These are phyloP conservation scores for Solanum hybrid DNA, from an alignment of 305 asterid genomes.

Conservation along the genomic window DNA sequence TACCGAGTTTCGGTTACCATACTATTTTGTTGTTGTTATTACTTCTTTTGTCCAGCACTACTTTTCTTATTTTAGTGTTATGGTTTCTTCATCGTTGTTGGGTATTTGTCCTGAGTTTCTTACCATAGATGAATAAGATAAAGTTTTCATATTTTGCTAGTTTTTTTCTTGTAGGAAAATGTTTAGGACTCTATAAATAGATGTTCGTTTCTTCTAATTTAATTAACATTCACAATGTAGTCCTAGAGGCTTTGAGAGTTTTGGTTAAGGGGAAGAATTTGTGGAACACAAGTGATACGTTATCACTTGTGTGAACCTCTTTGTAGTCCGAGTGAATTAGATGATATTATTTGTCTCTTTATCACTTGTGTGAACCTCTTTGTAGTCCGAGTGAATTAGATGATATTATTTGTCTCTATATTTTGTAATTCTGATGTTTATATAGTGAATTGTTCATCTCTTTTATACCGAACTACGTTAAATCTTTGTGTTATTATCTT, in stretches of 20 bases:
- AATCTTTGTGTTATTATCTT: not conserved
- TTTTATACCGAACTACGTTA: too few relatives aligned
- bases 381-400: not conserved
- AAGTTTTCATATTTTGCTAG: not conserved
- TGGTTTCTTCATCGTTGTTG: not conserved
- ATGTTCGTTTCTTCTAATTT: not conserved
- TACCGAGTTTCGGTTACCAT: not conserved
- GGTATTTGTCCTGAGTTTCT: not conserved
- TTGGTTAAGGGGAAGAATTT: too few relatives aligned
- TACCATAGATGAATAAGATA: not conserved
- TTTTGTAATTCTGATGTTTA: too few relatives aligned
- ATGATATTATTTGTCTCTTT: too few relatives aligned
- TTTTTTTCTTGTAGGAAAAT: not conserved
- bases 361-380: not conserved
- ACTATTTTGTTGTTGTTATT: not conserved
- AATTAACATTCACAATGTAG: too few relatives aligned
- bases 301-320: too few relatives aligned
- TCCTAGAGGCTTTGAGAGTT: too few relatives aligned
- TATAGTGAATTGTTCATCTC: not conserved
- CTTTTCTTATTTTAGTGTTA: not conserved
- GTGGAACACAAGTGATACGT: too few relatives aligned
- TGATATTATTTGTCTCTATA: not conserved
- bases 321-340: too few relatives aligned
- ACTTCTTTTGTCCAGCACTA: not conserved
- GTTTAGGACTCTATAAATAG: not conserved